Evolutionary conservation across 164 flowering plant species (phyloP), one percentile per base, ranked within the genome.

Genomic region (Buxus sempervirens): DNA sequence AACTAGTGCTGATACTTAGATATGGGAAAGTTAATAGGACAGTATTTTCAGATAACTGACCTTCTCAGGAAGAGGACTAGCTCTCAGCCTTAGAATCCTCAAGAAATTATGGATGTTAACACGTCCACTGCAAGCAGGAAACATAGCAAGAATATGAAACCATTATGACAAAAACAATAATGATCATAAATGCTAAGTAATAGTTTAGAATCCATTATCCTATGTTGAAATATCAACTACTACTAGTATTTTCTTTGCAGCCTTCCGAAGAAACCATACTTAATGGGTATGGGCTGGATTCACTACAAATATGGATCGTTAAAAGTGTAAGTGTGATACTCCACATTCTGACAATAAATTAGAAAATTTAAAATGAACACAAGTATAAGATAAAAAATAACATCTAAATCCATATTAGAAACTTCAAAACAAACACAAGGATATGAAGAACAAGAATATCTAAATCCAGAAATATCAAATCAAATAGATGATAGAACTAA

Each of bases 1-100:
- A 62, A 21, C 0, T 4, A 62, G 15, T n/a, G 14, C 27, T 41
- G 25, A 21, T n/a, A 41, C 5, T 32, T 51, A 22, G 1, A 56
- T 41, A 36, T 21, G 38, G 19, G 51, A 56, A 36, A 5, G 32
- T 56, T 4, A 58, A 59, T 25, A n/a, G 10, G 20, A 42, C 13
- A 27, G 42, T 42, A 3, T 14, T 27, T 28, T 28, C 18, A 26
- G 60, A 65, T 27, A 67, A 77, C 86, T 66, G 6, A 94, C 98
- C 96, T 86, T 85, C 59, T 89, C 84, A 67, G 97, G 73, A 62
- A 91, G 79, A 60, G 78, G 65, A 70, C 90, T 85, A 42, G 70
- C 58, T 72, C 75, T 81, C 79, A 95, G 80, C 80, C 82, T 80
- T 19, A 90, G 61, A 74, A 74, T 82, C 72, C 84, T 84, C 64